Evolutionary conservation across 768 basidiomycete genomes (phyloP).

Genomic region (Gloeopeniophorella convolvens): DNA sequence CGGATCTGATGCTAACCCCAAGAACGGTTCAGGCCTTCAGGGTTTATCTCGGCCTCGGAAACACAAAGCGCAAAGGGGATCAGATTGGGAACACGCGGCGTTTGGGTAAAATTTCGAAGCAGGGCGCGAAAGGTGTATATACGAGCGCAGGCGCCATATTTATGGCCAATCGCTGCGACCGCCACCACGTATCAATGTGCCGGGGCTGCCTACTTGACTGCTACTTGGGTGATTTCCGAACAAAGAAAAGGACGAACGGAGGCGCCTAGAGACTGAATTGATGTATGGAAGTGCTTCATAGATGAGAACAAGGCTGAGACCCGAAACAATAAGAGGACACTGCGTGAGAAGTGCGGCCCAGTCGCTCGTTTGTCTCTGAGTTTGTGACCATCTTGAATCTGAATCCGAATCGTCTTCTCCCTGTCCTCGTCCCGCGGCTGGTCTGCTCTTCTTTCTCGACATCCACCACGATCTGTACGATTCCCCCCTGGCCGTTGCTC

Average conservation of each 20-base stretch:
- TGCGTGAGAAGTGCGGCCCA: conserved; percentile 11
- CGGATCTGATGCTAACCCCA: too few species aligned
- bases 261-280: neutral
- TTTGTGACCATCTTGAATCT: too few species aligned
- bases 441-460: conserved; percentile 22
- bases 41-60: too few species aligned
- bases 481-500: conserved; percentile 6
- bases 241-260: neutral
- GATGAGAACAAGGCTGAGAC: neutral
- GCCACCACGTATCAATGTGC: too few species aligned
- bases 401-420: neutral
- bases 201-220: too few species aligned
- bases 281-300: neutral
- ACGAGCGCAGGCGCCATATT: too few species aligned
- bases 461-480: conserved; percentile 21
- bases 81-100: too few species aligned
- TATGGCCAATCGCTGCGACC: neutral
- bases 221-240: too few species aligned
- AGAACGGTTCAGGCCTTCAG: too few species aligned
- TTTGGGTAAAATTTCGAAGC: too few species aligned
- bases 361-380: neutral
- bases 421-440: conserved; percentile 18
- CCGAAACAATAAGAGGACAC: neutral
- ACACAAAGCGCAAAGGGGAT: too few species aligned
- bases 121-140: too few species aligned